Evolutionary conservation across 352 stramenopile genomes (phyloP).

Genomic region (Globisporangium nagaii): DNA sequence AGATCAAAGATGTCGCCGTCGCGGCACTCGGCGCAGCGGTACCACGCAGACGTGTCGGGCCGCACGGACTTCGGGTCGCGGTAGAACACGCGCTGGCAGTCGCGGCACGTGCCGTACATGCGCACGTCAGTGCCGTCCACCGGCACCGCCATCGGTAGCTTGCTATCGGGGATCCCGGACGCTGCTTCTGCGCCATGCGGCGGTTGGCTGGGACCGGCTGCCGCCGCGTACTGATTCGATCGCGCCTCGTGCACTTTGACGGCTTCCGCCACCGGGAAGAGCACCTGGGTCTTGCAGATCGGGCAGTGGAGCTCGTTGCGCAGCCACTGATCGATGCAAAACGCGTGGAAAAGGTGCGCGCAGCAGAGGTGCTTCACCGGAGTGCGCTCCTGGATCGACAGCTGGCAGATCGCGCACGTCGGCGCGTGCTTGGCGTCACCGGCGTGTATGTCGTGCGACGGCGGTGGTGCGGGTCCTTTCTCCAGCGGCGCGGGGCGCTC

Average conservation of each 20-base stretch:
- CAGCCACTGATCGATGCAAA: conserved; percentile 56
- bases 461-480: not conserved
- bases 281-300: conserved; percentile 48
- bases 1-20: conserved; percentile 43
- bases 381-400: conserved; percentile 22
- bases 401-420: conserved; percentile 34
- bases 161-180: not conserved
- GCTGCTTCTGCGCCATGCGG: not conserved
- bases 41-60: conserved; percentile 64
- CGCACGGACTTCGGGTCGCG: conserved; percentile 40
- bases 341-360: conserved; percentile 54
- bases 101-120: conserved; percentile 46
- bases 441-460: not conserved
- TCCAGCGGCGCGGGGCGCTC: not conserved
- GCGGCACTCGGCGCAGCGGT: conserved; percentile 56
- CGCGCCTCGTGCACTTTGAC: conserved; percentile 12
- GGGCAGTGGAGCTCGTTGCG: conserved; percentile 38
- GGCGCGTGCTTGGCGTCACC: conserved; percentile 14
- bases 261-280: conserved; percentile 39
- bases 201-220: not conserved
- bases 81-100: conserved; percentile 64
- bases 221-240: not conserved
- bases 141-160: conserved; percentile 12
- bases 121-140: conserved; percentile 27
- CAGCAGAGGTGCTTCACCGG: conserved; percentile 54